Base-by-base conservation (phyloP, 73 alveolate genomes). In the Breviolum minutum region DNA sequence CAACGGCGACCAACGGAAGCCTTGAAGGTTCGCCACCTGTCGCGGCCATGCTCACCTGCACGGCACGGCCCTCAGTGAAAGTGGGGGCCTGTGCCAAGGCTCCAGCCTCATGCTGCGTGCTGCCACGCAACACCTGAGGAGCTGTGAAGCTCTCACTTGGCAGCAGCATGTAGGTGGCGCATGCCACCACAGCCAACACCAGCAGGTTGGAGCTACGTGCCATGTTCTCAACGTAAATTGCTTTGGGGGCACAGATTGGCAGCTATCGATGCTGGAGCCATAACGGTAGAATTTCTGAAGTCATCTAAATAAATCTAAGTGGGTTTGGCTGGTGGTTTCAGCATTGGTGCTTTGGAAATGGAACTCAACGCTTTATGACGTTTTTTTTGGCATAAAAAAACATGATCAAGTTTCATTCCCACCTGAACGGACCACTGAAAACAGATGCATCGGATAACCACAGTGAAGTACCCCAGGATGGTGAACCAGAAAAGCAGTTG, bases 121-220 rank as follows among this genome's bases (percentile, higher is more conserved):
- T 68, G 96, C 96, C 96, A 48, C 96, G 96, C 63, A 90, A 74
- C 87, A 74, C 69, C 96, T 90, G 96, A 26, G 96, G 96, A 60
- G 96, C 87, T 24, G 70, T 63, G 96, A 90, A 90, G 96, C 96
- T 90, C 96, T 90, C 96, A 61, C 74, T 74, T 69, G 96, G 96
- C 96, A 90, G 96, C 96, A 90, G 96, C 87, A 90, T 74, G 88
- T 90, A 90, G 63, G 85, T 74, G 87, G 96, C 96, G 96, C 96
- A 90, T 48, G 96, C 96, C 96, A 90, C 96, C 96, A 90, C 87
- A n/a, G 98, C 98, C 98, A 80, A 66, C 81, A 92, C 98, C 40
- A 92, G 80, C 69, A 92, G 98, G 80, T 74, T 92, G 89, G 98
- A 79, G 79, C 98, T 92, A 89, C 98, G 90, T 24, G 98, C 98